Evolutionary conservation across 75 land plant genomes (phyloP).

Genomic region (Adiantum capillusveneris): DNA sequence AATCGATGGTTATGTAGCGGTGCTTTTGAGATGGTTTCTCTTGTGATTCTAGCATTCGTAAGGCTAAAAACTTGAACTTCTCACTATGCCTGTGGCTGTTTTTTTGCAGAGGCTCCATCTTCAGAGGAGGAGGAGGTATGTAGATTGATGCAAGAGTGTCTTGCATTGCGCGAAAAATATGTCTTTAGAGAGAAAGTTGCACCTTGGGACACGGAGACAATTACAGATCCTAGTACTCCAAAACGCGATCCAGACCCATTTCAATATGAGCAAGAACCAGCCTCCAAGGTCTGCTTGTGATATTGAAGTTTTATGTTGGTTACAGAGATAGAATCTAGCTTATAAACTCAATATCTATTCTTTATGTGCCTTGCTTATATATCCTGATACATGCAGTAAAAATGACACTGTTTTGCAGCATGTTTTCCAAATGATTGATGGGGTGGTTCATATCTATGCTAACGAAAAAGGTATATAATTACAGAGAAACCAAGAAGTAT

Average conservation of each 20-base stretch:
- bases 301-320: background rate
- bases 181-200: conserved; percentile 70
- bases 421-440: conserved; percentile 75
- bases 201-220: conserved; percentile 80
- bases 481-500: too few relatives aligned
- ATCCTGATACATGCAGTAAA: background rate
- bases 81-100: too few relatives aligned
- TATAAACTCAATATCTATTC: too few relatives aligned
- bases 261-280: conserved; percentile 44
- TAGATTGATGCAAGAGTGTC: conserved; percentile 67
- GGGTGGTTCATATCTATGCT: conserved; percentile 79
- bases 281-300: conserved; percentile 14
- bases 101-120: conserved; percentile 58
- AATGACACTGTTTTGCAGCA: conserved; percentile 50
- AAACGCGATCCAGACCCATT: conserved; percentile 74
- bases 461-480: conserved; percentile 46
- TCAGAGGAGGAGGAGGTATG: conserved; percentile 79
- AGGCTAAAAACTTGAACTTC: too few relatives aligned
- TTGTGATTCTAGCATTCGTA: too few relatives aligned
- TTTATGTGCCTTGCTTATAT: background rate
- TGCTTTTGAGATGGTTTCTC: too few relatives aligned
- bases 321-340: too few relatives aligned
- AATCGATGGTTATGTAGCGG: too few relatives aligned
- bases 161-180: conserved; percentile 64
- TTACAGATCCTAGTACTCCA: conserved; percentile 78